phyloP scores from a whole-genome alignment of 495 filamentous ascomycete species.

The Amphirosellinia nigrospora region DNA sequence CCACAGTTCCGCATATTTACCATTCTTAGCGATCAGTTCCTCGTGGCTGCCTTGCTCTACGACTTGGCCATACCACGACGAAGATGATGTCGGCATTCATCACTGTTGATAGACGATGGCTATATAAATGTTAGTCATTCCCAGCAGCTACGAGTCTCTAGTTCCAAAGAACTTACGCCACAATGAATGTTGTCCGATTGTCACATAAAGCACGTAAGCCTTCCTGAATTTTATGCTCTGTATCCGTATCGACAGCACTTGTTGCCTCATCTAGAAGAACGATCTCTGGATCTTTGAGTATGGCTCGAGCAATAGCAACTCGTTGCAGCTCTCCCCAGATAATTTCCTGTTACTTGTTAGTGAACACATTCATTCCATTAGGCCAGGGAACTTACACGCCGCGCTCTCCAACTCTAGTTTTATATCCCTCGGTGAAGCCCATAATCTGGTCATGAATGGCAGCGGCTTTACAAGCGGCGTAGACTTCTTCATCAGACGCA shows the following conservation, averaged over 20 bases:
- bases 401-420: slow-evolving; percentile 65
- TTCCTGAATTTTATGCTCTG: slow-evolving; percentile 74
- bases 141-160: not conserved
- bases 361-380: not conserved
- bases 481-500: slow-evolving; percentile 68
- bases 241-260: slow-evolving; percentile 67
- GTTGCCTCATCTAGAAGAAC: slow-evolving; percentile 65
- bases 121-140: slow-evolving; percentile 33
- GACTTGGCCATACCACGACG: slow-evolving; percentile 69
- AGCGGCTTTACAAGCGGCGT: slow-evolving; percentile 72
- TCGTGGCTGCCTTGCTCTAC: slow-evolving; percentile 70
- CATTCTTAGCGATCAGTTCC: slow-evolving; percentile 58
- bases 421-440: slow-evolving; percentile 68
- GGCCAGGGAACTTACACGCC: slow-evolving; percentile 52
- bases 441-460: slow-evolving; percentile 72
- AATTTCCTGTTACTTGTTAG: slow-evolving; percentile 54
- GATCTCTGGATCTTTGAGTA: slow-evolving; percentile 60
- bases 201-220: slow-evolving; percentile 64
- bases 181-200: slow-evolving; percentile 66
- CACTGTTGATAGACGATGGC: slow-evolving; percentile 72
- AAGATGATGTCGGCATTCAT: slow-evolving; percentile 73
- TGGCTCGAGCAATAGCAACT: slow-evolving; percentile 74
- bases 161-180: slow-evolving; percentile 57
- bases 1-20: slow-evolving; percentile 70
- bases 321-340: slow-evolving; percentile 79